A percentile compares a stretch with the other conserved stretches of the same genome.
phyloP scores from a whole-genome alignment of 306 rosid genomes.

The Cucumis cinereus region DNA sequence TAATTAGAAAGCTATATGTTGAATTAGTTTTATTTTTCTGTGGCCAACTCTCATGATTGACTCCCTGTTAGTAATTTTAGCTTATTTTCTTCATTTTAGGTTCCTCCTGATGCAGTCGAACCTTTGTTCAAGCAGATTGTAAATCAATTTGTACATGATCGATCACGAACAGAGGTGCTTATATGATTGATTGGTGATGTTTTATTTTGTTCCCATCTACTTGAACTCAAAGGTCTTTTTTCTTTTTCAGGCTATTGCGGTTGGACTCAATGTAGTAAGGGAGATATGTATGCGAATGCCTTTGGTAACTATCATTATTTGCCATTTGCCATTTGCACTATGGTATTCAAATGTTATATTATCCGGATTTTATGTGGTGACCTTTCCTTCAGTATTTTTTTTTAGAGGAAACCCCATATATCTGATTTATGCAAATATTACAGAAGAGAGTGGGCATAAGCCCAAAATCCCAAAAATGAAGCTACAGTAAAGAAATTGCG shows the following conservation, averaged over 20 bases:
- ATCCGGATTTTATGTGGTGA: background rate
- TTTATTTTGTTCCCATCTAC: slow-evolving; percentile 1
- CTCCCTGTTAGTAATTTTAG: background rate
- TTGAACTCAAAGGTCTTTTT: slow-evolving; percentile 6
- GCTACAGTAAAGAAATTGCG: background rate
- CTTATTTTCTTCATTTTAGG: slow-evolving; percentile 27
- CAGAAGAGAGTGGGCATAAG: background rate
- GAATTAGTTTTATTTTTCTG: background rate
- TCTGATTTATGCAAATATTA: background rate
- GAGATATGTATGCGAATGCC: slow-evolving; percentile 84
- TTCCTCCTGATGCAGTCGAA: slow-evolving; percentile 85
- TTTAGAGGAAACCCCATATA: background rate
- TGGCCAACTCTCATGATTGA: background rate
- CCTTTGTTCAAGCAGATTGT: slow-evolving; percentile 78
- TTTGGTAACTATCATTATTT: slow-evolving; percentile 45
- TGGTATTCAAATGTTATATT: background rate
- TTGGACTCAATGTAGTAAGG: slow-evolving; percentile 71
- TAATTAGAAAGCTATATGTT: background rate
- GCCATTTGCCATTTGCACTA: background rate
- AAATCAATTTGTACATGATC: slow-evolving; percentile 77
- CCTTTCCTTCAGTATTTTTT: background rate
- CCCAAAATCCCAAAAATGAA: background rate
- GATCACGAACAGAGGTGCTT: slow-evolving; percentile 83
- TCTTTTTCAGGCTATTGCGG: slow-evolving; percentile 69
- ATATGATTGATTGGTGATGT: background rate